Conservation (phyloP, 495 filamentous ascomycete genomes). For the Podospora bellae-mahoneyi region DNA sequence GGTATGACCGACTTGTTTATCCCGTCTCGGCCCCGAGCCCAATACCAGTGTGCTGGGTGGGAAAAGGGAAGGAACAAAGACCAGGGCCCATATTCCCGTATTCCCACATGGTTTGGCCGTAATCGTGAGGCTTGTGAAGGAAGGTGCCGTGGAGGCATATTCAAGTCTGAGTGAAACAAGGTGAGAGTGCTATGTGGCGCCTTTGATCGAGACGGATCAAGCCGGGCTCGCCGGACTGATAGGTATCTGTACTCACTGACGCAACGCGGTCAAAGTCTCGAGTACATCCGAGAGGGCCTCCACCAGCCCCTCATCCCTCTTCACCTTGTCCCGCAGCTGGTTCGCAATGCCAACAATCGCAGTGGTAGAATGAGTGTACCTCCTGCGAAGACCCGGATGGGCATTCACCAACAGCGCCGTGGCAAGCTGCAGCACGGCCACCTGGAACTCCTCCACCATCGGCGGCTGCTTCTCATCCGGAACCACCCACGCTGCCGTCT, state of each 20-base stretch:
- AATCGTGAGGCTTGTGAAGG: neutral
- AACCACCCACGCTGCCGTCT: constrained; percentile 37
- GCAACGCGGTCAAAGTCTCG: neutral
- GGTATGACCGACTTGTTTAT: neutral
- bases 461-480: constrained; percentile 19
- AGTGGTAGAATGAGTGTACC: constrained; percentile 43
- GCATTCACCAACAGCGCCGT: constrained; percentile 46
- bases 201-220: neutral
- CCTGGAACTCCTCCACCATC: constrained; percentile 44
- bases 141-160: neutral
- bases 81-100: neutral
- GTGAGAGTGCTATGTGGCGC: neutral
- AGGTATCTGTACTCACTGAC: neutral
- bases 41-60: neutral
- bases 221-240: neutral
- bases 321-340: constrained; percentile 30
- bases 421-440: constrained; percentile 50
- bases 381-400: constrained; percentile 40
- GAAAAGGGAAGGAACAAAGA: neutral
- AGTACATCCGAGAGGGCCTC: neutral
- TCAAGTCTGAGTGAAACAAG: neutral
- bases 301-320: constrained; percentile 24
- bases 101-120: neutral
- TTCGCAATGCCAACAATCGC: constrained; percentile 41
- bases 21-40: neutral